Conservation (phyloP, 2,329 filamentous ascomycete species). For the Stenocarpella maydis region DNA sequence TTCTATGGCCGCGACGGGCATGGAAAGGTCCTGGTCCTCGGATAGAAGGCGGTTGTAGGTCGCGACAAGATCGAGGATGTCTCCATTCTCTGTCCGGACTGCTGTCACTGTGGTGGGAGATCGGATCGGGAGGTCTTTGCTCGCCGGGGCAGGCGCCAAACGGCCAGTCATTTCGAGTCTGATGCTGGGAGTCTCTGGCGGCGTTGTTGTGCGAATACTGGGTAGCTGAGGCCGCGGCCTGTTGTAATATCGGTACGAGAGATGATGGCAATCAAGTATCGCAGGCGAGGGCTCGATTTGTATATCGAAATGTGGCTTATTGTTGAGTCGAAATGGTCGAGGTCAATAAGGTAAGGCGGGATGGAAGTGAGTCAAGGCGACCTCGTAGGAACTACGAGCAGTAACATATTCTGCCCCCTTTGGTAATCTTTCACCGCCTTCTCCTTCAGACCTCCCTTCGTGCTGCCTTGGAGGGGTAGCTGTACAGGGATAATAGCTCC, state of each 20-base stretch:
- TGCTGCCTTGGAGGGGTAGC: constrained; percentile 10
- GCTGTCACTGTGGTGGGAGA: constrained; percentile 21
- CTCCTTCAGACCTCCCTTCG: not conserved
- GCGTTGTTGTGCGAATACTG: not conserved
- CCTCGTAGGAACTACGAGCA: not conserved
- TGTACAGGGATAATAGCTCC: constrained; percentile 1
- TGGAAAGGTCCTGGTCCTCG: constrained; percentile 84
- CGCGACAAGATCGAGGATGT: constrained; percentile 58
- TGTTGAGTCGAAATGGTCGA: not conserved
- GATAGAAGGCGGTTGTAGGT: constrained; percentile 63
- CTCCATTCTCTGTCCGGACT: constrained; percentile 34
- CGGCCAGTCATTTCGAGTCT: constrained; percentile 30
- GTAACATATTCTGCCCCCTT: constrained; percentile 6
- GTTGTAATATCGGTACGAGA: not conserved
- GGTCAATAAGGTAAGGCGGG: not conserved
- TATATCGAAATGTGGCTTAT: not conserved
- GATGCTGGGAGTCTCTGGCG: too few species aligned
- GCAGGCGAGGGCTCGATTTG: not conserved
- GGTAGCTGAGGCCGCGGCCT: not conserved
- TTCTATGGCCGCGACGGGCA: constrained; percentile 78
- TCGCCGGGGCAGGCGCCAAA: constrained; percentile 8
- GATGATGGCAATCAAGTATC: not conserved
- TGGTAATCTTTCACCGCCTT: constrained; percentile 10
- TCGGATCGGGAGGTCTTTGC: constrained; percentile 31
- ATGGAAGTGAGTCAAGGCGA: constrained; percentile 26